Base-by-base conservation (phyloP, 2,329 filamentous ascomycete genomes). In the Sporothrix variecibatus region DNA sequence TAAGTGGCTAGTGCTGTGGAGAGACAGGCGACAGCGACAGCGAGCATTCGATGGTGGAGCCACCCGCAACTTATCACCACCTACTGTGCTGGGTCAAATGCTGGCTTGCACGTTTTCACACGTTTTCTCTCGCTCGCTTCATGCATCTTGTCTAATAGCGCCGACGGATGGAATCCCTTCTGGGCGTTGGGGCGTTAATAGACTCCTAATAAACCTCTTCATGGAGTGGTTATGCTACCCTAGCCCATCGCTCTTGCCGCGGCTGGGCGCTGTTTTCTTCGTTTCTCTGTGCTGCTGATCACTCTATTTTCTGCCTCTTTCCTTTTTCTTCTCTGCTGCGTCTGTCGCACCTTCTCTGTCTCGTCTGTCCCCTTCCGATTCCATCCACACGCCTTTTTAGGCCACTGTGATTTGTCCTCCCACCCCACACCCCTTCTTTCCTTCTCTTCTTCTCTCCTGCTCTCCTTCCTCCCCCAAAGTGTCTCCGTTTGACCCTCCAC, bases 21-120 rank as follows among this genome's bases (percentile, higher is more conserved):
- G 68, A 58, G 49, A 71, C 53, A 51, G 65, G 43, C 65, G 43
- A 68, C 38, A 65, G 38, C 62, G 38, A 38, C 34, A 23, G n/a
- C 69, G 15, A 72, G 40, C 70, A 64, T 72, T 17, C 58, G 40
- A 72, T 60, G 53, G 70, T 72, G 70, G 70, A 64, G 31, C 70
- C 70, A 72, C 40, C 56, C 53, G 53, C 70, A 17, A 51, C 34
- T 38, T 53, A 34, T 51, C 40, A 46, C 40, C 51, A n/a, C 31
- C 23, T 46, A n/a, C n/a, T 43, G 28, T 70, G n/a, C 6, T 40
- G 20, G 49, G 7, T 71, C 34, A 49, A n/a, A 68, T 70, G n/a
- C 11, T 40, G 20, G 49, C 15, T 71, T 53, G 68, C 31, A 68
- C 49, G 28, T 51, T 53, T 56, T 53, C 5, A 38, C 65, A 34